Conservation (phyloP, 306 rosid species). For the Pyrus communis region DNA sequence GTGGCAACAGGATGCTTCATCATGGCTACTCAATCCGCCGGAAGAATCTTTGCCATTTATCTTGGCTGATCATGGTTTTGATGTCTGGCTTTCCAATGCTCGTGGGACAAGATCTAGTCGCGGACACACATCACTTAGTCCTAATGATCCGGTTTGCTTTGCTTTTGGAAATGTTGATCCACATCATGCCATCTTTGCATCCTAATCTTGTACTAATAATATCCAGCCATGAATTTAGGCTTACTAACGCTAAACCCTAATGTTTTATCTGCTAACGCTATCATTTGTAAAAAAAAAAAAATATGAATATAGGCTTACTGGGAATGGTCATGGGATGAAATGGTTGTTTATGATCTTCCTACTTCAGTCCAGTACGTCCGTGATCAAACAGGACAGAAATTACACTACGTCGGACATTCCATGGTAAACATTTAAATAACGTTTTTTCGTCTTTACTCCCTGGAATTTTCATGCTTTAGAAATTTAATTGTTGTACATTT, state of each 20-base stretch:
- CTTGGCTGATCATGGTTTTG: conserved; percentile 60
- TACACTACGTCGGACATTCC: conserved; percentile 60
- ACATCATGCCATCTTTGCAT: neutral
- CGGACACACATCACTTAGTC: conserved; percentile 23
- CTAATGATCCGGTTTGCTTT: conserved; percentile 37
- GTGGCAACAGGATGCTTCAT: conserved; percentile 14
- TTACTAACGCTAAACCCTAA: conserved; percentile 14
- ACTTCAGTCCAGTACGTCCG: conserved; percentile 40
- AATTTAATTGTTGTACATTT: neutral
- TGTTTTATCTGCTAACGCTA: too few species aligned
- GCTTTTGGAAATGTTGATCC: neutral
- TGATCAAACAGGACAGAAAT: conserved; percentile 37
- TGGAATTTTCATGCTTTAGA: neutral
- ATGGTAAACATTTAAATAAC: conserved; percentile 25
- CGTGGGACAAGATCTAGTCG: conserved; percentile 66
- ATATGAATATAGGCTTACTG: conserved; percentile 20
- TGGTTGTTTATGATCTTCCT: conserved; percentile 56
- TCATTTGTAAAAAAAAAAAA: too few species aligned
- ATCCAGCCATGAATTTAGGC: conserved; percentile 8
- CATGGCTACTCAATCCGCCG: conserved; percentile 54
- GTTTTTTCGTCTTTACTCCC: neutral
- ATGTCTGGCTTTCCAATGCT: conserved; percentile 67
- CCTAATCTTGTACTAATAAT: neutral
- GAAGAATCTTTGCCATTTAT: conserved; percentile 50
- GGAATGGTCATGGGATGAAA: conserved; percentile 75